These are phyloP conservation scores for Acrocalymma vagum DNA, from an alignment of 2,329 filamentous ascomycete genomes.

Conservation along the genomic window DNA sequence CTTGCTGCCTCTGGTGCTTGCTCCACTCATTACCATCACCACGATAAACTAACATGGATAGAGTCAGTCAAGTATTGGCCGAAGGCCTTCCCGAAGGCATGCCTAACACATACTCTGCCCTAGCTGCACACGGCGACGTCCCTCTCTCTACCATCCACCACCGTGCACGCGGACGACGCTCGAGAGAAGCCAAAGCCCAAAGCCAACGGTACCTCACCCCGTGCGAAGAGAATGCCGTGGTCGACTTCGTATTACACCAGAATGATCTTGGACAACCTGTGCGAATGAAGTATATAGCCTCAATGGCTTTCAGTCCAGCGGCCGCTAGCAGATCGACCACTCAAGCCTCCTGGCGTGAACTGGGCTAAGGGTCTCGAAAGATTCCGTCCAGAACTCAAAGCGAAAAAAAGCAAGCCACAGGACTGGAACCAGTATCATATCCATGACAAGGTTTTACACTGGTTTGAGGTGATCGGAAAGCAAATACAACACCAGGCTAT, in stretches of 20 bases:
- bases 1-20: too few relatives aligned
- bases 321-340: conserved; percentile 9
- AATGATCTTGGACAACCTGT: conserved; percentile 22
- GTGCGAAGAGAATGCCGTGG: conserved; percentile 36
- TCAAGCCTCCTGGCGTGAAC: conserved; percentile 18
- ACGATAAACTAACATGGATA: conserved; percentile 12
- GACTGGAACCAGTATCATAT: conserved; percentile 20
- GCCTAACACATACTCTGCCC: conserved; percentile 3
- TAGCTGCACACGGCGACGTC: conserved; percentile 14
- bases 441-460: conserved; percentile 16
- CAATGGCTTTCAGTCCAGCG: conserved; percentile 21
- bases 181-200: conserved; percentile 33
- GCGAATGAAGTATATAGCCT: conserved; percentile 25
- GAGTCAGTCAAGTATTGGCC: conserved; percentile 19
- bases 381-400: conserved; percentile 11
- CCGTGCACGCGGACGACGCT: conserved; percentile 30
- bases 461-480: conserved; percentile 14
- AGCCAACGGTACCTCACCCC: conserved; percentile 37
- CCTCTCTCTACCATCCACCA: conserved; percentile 31
- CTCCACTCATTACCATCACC: conserved; percentile 1
- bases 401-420: conserved; percentile 11
- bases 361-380: conserved; percentile 12
- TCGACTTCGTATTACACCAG: conserved; percentile 24
- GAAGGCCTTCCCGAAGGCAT: conserved; percentile 11
- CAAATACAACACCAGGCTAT: conserved; percentile 6